Conservation (phyloP, 306 rosid genomes). For the Delonix regia region DNA sequence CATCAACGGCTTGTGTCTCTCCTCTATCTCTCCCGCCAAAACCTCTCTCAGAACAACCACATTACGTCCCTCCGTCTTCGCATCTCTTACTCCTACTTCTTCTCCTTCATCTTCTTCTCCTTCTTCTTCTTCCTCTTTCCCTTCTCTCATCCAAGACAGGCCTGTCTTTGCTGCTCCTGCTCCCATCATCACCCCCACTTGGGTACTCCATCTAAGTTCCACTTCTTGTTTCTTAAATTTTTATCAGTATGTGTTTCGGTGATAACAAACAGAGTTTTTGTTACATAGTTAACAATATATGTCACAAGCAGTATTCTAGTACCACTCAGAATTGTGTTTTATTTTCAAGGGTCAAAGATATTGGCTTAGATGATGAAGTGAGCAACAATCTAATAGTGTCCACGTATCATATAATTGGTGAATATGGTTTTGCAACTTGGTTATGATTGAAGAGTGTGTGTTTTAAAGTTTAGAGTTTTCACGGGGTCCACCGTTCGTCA, state of each 20-base stretch:
- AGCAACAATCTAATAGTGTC: not conserved
- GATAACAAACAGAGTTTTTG: no score
- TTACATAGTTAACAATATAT: not conserved
- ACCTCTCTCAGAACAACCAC: slow-evolving; percentile 49
- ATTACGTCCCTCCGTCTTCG: slow-evolving; percentile 52
- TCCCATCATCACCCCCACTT: slow-evolving; percentile 66
- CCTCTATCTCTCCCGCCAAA: slow-evolving; percentile 52
- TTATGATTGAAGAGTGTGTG: not conserved
- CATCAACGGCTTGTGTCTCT: slow-evolving; percentile 57
- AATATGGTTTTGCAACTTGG: slow-evolving; percentile 30
- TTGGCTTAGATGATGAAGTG: not conserved
- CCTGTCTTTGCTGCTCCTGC: slow-evolving; percentile 86
- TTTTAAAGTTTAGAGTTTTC: slow-evolving; percentile 32
- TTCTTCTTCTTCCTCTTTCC: slow-evolving; percentile 46
- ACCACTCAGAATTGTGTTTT: no score
- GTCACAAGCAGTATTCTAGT: not conserved
- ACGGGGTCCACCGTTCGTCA: slow-evolving; percentile 36
- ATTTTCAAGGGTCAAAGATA: not conserved
- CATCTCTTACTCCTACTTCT: slow-evolving; percentile 43
- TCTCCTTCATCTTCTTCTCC: slow-evolving; percentile 51
- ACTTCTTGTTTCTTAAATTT: not conserved
- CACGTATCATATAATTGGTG: slow-evolving; percentile 11
- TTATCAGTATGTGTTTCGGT: no score
- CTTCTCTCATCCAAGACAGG: slow-evolving; percentile 82
- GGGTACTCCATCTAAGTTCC: slow-evolving; percentile 44